Conservation (phyloP, 768 basidiomycete species). For the Rhizopogon vulgaris region DNA sequence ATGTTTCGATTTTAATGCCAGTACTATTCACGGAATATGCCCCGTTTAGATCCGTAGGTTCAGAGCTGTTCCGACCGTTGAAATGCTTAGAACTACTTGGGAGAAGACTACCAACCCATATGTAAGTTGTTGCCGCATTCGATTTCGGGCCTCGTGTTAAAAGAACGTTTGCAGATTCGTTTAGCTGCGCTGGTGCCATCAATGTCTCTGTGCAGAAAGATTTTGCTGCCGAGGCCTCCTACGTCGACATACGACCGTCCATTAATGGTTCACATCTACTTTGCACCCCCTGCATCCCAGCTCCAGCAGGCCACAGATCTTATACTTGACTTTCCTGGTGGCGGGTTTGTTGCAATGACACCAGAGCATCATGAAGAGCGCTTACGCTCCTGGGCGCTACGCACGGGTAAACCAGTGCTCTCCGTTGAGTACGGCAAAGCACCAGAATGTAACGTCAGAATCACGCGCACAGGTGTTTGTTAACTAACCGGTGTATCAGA, state of each 20-base stretch:
- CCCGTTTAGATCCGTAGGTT: conserved; percentile 78
- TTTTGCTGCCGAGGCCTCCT: conserved; percentile 78
- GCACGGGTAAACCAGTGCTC: conserved; percentile 73
- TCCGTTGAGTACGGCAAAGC: conserved; percentile 95
- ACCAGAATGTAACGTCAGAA: conserved; percentile 70
- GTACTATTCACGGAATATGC: neutral
- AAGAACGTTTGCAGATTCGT: conserved; percentile 50
- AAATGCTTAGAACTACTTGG: conserved; percentile 95
- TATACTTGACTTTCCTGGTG: conserved; percentile 90
- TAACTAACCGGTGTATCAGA: conserved; percentile 39
- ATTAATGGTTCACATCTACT: conserved; percentile 80
- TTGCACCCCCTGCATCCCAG: conserved; percentile 58
- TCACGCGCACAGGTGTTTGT: neutral
- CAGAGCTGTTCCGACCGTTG: conserved; percentile 89
- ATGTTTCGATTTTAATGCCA: conserved; percentile 11
- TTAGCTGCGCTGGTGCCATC: conserved; percentile 47
- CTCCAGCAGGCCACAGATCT: conserved; percentile 69
- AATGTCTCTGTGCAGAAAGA: conserved; percentile 61
- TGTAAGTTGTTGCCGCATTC: conserved; percentile 37
- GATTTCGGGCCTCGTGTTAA: conserved; percentile 2
- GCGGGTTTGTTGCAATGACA: conserved; percentile 94
- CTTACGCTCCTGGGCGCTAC: conserved; percentile 77
- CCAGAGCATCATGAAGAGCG: conserved; percentile 97
- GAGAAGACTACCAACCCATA: conserved; percentile 95
- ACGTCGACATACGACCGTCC: conserved; percentile 75